Base-by-base conservation (phyloP, 169 alveolate species). In the Eimeria acervulina region DNA sequence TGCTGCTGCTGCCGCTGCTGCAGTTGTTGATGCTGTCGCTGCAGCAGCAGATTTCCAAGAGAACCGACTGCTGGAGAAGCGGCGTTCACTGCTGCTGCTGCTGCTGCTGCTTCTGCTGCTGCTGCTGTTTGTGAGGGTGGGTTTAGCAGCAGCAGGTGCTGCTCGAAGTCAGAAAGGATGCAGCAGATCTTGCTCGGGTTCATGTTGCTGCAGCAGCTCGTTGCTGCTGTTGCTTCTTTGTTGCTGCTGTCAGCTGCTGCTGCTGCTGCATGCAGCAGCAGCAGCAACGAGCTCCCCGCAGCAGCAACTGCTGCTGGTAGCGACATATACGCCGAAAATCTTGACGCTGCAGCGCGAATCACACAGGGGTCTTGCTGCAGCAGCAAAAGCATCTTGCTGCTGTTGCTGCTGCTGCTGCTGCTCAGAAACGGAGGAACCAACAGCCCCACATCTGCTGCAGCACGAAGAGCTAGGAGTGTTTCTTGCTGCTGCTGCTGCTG, bases 401-500 rank as follows among this genome's bases (percentile, higher is more conserved):
- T 51, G 70, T 78, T 33, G 72, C 76, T 55, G 72, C 76, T 47
- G 72, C 55, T 84, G 92, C 78, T 84, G 92, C 59, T 31, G 15
- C 78, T 40, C 1, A 59, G 55, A 66, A 59, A 84, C 28, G 47
- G 93, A 19, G 40, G 78, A n/a, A 55, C 80, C 80, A 84, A 33
- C 93, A 84, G 51, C 42, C 93, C 93, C 78, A 84, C 51, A 40
- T 68, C 80, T 55, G 93, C 74, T 26, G 68, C 55, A 17, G 80
- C 59, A n/a, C 93, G 52, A 28, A 84, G 44, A 36, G 80, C 74
- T n/a, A 15, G 26, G 36, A 84, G 36, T 26, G 33, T 38, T 36
- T 59, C 78, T 42, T 84, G 80, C 93, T 84, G 93, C 92, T 81
- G 90, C 90, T 81, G 63, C 90, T 81, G 90, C 90, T 81, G 90